Base-by-base conservation (phyloP, 495 filamentous ascomycete genomes). In the Tuber melanosporum region DNA sequence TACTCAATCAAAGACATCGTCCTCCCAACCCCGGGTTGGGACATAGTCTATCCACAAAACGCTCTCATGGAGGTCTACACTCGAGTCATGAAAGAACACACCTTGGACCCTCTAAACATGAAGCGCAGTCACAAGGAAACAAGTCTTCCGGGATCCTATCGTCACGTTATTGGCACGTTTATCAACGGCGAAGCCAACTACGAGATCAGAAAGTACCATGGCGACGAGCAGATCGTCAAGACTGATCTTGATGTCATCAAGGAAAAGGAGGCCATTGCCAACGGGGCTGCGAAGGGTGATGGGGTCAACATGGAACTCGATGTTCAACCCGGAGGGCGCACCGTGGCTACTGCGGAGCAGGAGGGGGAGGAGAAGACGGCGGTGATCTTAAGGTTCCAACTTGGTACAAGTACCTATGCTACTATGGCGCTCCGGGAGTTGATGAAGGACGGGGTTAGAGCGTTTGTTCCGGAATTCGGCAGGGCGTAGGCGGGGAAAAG, bases 361-460 rank as follows among this genome's bases (percentile, higher is more conserved):
- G 76, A 71, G 15, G 77, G 39, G 75, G 79, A 73, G 78, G 83
- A 75, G 77, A 84, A 82, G 74, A 84, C 42, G 73, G 84, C 73
- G 15, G 91, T 97, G 3, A 87, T 97, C 19, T 82, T 98, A 74
- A 97, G 91, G 84, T 90, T 99, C 84, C 90, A 94, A 83, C 87
- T 99, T 32, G 91, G 91, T 39, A 89, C 90, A 2, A 95, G 93
- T 84, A 93, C 94, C 83, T 99, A 98, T 83, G 95, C 95, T 0
- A 99, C 96, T 3, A 92, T 99, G 88, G 95, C 93, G 14, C 86
- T 99, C 78, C 87, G 95, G 66, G 95, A 99, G 86, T 85, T 99
- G 81, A 91, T 90, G 86, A 92, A 90, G 83, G 76, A 75, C 10
- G 91, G 91, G 2, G 87, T 90, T 6, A 86, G 84, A 78, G 85